A percentile compares a stretch with the other conserved stretches of the same genome.
phyloP scores from a whole-genome alignment of 768 basidiomycete species.

The Boletales sp. region DNA sequence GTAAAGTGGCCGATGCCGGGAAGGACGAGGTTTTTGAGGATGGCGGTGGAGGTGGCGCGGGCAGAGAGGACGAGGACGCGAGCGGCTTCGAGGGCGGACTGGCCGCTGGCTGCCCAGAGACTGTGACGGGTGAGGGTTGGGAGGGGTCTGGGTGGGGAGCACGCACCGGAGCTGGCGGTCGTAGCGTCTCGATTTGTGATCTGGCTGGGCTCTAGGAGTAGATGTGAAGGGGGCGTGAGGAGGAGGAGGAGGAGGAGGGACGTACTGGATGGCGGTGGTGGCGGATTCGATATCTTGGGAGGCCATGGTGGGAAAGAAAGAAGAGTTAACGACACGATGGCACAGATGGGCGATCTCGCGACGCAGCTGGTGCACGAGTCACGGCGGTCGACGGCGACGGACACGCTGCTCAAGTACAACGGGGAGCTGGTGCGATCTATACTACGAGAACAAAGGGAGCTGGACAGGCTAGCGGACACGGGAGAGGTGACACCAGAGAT shows the following conservation, averaged over 20 bases:
- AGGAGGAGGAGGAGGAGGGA: not conserved
- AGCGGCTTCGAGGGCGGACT: slow-evolving; percentile 81
- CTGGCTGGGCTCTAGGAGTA: slow-evolving; percentile 56
- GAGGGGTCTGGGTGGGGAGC: not conserved
- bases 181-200: slow-evolving; percentile 86
- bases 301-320: slow-evolving; percentile 20
- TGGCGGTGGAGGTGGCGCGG: slow-evolving; percentile 80
- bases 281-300: slow-evolving; percentile 47
- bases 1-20: slow-evolving; percentile 97
- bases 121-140: slow-evolving; percentile 33
- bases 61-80: slow-evolving; percentile 78
- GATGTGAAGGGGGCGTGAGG: not conserved
- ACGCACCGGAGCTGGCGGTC: slow-evolving; percentile 89
- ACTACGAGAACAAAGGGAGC: slow-evolving; percentile 87
- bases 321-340: slow-evolving; percentile 36
- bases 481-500: slow-evolving; percentile 52
- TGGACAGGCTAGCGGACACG: slow-evolving; percentile 55
- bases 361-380: slow-evolving; percentile 87
- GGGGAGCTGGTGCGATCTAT: slow-evolving; percentile 81
- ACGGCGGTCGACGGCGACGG: slow-evolving; percentile 77
- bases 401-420: slow-evolving; percentile 89
- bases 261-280: slow-evolving; percentile 40
- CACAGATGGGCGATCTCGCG: slow-evolving; percentile 81
- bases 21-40: slow-evolving; percentile 94
- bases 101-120: slow-evolving; percentile 92